phyloP scores from a whole-genome alignment of 179 eudicot genomes.

The Sideroxylon spinosum region DNA sequence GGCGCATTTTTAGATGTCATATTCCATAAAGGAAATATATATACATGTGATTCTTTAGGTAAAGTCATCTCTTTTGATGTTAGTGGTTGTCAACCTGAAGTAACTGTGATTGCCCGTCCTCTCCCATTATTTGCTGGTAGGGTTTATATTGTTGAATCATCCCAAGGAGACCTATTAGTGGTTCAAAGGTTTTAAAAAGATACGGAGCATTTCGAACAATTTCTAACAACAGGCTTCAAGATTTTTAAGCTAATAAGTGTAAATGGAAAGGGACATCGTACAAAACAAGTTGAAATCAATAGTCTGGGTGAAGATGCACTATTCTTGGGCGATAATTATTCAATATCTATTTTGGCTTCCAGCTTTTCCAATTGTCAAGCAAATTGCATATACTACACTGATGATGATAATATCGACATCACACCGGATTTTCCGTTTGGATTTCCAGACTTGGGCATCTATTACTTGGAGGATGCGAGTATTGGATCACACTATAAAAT shows the following conservation, averaged over 20 bases:
- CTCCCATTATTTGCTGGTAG: neutral
- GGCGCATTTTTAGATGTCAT: neutral
- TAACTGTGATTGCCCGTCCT: neutral
- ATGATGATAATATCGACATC: neutral
- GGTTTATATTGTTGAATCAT: neutral
- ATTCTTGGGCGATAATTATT: no score
- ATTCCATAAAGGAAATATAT: neutral
- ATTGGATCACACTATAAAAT: neutral
- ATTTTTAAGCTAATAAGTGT: neutral
- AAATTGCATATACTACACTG: slow-evolving; percentile 8
- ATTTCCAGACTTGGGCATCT: neutral
- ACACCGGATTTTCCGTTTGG: no score
- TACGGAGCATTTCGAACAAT: no score
- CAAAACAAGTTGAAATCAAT: no score
- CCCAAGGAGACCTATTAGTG: neutral
- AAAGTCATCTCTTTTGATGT: neutral
- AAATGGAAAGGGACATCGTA: neutral
- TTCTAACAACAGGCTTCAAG: neutral
- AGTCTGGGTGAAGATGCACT: no score
- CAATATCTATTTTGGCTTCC: no score
- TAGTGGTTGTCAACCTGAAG: neutral
- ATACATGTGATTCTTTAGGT: neutral
- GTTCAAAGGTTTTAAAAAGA: neutral
- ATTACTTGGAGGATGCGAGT: neutral
- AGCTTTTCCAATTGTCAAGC: neutral